Evolutionary conservation across 2,329 filamentous ascomycete genomes (phyloP).

Genomic region (Penicillium sp.): DNA sequence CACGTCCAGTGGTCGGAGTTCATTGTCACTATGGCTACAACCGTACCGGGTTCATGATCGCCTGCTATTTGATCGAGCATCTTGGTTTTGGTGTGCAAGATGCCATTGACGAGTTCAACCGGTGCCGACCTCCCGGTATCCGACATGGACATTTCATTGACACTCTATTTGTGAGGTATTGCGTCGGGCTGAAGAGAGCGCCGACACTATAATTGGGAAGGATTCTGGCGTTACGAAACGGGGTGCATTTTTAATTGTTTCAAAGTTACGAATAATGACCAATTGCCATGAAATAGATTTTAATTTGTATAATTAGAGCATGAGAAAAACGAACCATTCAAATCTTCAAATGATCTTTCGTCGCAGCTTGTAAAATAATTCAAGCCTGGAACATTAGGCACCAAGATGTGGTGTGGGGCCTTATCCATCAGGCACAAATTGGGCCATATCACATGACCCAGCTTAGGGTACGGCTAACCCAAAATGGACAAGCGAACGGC

Average conservation of each 20-base stretch:
- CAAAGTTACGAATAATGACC: conserved; percentile 11
- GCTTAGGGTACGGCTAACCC: conserved; percentile 42
- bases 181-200: conserved; percentile 46
- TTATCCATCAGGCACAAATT: not conserved
- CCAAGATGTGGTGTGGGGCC: not conserved
- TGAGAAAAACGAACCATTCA: not conserved
- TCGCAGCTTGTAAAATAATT: not conserved
- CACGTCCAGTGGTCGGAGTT: conserved; percentile 64
- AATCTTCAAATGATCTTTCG: not conserved
- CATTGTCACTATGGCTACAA: conserved; percentile 98
- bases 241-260: conserved; percentile 5
- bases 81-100: conserved; percentile 68
- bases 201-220: conserved; percentile 32
- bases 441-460: conserved; percentile 8
- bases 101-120: conserved; percentile 75
- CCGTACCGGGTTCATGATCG: conserved; percentile 85
- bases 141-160: conserved; percentile 87
- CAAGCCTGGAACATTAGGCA: conserved; percentile 11
- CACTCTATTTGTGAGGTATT: conserved; percentile 76
- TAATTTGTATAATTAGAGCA: conserved; percentile 2
- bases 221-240: conserved; percentile 6
- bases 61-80: conserved; percentile 84
- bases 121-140: conserved; percentile 74
- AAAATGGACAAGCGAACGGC: conserved; percentile 41
- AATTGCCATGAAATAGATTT: not conserved